Evolutionary conservation across 75 land plant species (phyloP), one percentile per base, ranked within the genome.

Genomic region (Pinus tabuliformis): DNA sequence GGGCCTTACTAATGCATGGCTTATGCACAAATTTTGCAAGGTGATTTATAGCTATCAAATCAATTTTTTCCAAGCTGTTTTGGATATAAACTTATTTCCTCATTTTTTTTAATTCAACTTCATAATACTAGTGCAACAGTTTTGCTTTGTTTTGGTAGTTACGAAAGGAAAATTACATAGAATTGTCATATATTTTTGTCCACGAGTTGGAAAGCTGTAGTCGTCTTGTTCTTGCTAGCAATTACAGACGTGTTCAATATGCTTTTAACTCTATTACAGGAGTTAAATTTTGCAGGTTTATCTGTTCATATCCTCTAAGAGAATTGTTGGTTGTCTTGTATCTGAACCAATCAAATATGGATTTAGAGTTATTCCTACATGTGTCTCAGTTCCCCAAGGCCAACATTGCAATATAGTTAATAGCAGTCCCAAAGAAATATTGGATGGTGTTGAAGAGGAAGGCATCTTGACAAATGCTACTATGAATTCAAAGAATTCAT

Each of bases 271-370:
- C 18, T 37, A 36, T 33, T 37, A 63, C 15, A 66, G 45, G 36
- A 39, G 36, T 39, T 7, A 64, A 64, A 37, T 72, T 68, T 30
- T 97, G 90, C 76, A 90, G 94, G 98, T 88, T 14, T 94, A 94
- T 77, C 75, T 97, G 13, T 94, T 80, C 79, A 84, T 97, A 39
- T 88, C 86, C 12, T 81, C 89, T 18, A 87, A 89, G 61, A 89
- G 87, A 63, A 62, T 97, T 52, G 86, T 84, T 59, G 98, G 98
- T 56, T 90, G 91, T 75, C 80, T 90, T 18, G 81, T 97, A 68
- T 89, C 85, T 20, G 98, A 97, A 84, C 85, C 87, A 20, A 94
- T 94, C 77, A 78, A 76, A 58, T 58, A 73, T 52, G 98, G 92
- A 2, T 82, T 75, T 68, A 88, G 65, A 68, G 68, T 90, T 24